Conservation (phyloP, 2,329 filamentous ascomycete species). For the Colletotrichum paranaense region DNA sequence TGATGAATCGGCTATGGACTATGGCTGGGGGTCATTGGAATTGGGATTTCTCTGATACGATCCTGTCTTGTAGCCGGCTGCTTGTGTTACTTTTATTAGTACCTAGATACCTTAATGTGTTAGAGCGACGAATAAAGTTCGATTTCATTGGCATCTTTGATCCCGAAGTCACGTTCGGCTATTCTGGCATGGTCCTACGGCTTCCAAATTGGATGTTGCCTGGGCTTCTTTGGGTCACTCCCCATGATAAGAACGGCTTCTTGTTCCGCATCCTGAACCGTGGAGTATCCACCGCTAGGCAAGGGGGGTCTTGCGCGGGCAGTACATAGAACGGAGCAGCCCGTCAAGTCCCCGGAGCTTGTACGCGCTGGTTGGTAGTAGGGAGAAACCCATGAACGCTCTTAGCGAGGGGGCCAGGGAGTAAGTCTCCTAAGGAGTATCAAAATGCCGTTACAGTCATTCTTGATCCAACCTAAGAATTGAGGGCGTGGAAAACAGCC, state of each 20-base stretch:
- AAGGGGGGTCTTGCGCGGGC: background rate
- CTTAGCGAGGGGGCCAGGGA: no score
- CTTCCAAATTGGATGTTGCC: background rate
- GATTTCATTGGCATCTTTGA: background rate
- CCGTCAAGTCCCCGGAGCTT: no score
- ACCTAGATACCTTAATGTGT: background rate
- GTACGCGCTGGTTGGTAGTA: no score
- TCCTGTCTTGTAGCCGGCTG: background rate
- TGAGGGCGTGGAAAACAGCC: no score
- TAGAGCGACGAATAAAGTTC: background rate
- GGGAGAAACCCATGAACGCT: no score
- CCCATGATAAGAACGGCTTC: background rate
- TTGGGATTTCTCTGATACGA: conserved; percentile 30
- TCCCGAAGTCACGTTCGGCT: background rate
- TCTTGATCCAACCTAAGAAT: no score
- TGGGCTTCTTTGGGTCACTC: background rate
- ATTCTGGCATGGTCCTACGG: background rate
- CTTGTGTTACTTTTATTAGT: background rate
- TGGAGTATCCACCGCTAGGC: background rate
- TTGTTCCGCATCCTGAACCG: background rate
- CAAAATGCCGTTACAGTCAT: no score
- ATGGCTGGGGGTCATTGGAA: conserved; percentile 34
- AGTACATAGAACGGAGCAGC: background rate
- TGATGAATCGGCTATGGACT: conserved; percentile 28
- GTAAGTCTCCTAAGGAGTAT: background rate